Conservation (phyloP, 257 asterid species). For the Oldenlandia corymbosa region DNA sequence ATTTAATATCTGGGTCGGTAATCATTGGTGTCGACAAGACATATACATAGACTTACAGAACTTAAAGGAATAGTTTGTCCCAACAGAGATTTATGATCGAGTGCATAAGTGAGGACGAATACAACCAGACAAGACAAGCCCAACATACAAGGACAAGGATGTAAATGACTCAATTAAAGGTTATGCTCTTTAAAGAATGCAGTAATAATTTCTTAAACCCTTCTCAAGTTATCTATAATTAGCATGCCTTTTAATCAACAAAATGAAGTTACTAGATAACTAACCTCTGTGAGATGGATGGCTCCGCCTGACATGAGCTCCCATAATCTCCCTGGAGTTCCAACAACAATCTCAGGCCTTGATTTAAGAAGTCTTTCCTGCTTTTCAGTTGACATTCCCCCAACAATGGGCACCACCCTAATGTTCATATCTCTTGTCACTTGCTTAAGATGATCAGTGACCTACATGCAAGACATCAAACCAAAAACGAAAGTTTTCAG, state of each 20-base stretch:
- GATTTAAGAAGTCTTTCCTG: slow-evolving; percentile 84
- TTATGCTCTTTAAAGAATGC: not conserved
- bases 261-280: slow-evolving; percentile 19
- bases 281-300: slow-evolving; percentile 81
- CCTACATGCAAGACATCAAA: slow-evolving; percentile 35
- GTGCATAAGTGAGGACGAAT: not conserved
- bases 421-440: slow-evolving; percentile 53
- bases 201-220: not conserved
- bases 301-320: slow-evolving; percentile 95
- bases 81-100: not conserved
- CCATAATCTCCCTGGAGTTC: slow-evolving; percentile 98
- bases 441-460: slow-evolving; percentile 81
- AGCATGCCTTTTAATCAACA: not conserved
- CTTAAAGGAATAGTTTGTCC: not conserved
- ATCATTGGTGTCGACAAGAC: not conserved
- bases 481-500: not conserved
- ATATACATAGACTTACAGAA: not conserved
- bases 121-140: not conserved
- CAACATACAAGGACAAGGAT: not conserved
- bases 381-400: slow-evolving; percentile 91
- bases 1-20: not conserved
- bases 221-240: not conserved
- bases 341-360: slow-evolving; percentile 97
- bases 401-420: slow-evolving; percentile 83
- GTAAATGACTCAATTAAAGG: not conserved